Conservation (phyloP, 2,329 filamentous ascomycete species). For the Aspergillus clavatus region DNA sequence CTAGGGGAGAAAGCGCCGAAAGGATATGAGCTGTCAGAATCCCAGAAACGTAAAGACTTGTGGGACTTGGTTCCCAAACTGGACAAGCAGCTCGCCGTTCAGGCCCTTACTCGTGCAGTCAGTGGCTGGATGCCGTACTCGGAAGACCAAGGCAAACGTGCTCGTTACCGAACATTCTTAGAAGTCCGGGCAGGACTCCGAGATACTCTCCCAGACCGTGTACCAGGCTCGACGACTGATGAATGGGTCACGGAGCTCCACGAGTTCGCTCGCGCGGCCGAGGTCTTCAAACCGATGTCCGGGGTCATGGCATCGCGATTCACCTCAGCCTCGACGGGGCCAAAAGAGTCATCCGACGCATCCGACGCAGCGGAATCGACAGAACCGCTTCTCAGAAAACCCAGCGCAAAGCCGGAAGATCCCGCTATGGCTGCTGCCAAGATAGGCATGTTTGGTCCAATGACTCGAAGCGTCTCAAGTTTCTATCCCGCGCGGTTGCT, state of each 20-base stretch:
- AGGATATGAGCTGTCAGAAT: slow-evolving; percentile 59
- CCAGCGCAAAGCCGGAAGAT: slow-evolving; percentile 58
- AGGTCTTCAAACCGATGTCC: slow-evolving; percentile 86
- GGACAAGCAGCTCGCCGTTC: slow-evolving; percentile 62
- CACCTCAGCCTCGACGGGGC: slow-evolving; percentile 54
- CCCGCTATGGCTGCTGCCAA: slow-evolving; percentile 81
- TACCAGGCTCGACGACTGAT: slow-evolving; percentile 52
- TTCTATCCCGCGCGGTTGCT: slow-evolving; percentile 79
- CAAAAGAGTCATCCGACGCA: slow-evolving; percentile 37
- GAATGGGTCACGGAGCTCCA: slow-evolving; percentile 76
- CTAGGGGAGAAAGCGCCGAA: slow-evolving; percentile 66
- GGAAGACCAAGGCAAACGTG: slow-evolving; percentile 72
- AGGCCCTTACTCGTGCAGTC: slow-evolving; percentile 61
- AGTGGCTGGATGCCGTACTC: slow-evolving; percentile 75
- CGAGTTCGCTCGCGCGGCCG: slow-evolving; percentile 69
- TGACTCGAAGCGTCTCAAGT: slow-evolving; percentile 68
- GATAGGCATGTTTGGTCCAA: slow-evolving; percentile 84
- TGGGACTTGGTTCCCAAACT: slow-evolving; percentile 58
- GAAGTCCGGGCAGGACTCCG: slow-evolving; percentile 66
- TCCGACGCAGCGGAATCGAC: slow-evolving; percentile 20
- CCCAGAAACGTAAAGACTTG: slow-evolving; percentile 56
- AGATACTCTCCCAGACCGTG: slow-evolving; percentile 54
- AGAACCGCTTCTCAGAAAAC: slow-evolving; percentile 45
- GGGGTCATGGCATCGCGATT: slow-evolving; percentile 92
- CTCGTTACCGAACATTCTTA: slow-evolving; percentile 77